Percentiles rank a stretch among this genome's conserved stretches.
Conservation (phyloP, 2,329 filamentous ascomycete genomes). For the Trichoderma harzianum region DNA sequence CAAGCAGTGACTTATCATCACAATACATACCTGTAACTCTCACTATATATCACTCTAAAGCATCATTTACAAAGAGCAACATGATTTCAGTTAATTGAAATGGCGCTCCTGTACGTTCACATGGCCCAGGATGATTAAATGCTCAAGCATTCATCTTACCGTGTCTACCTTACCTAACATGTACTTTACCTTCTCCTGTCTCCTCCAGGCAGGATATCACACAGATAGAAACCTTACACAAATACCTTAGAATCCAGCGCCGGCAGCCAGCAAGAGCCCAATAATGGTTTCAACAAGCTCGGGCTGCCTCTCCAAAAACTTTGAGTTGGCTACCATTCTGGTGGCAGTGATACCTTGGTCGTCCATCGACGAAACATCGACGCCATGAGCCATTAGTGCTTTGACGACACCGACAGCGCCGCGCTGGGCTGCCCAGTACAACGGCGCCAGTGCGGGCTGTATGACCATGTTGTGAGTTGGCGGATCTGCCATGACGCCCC, state of each 20-base stretch:
- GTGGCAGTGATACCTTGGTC: neutral
- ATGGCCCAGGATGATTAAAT: neutral
- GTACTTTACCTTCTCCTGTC: neutral
- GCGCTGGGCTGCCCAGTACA: slow-evolving; percentile 14
- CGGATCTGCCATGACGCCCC: neutral
- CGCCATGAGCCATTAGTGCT: slow-evolving; percentile 11
- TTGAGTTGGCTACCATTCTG: neutral
- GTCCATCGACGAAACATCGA: slow-evolving; percentile 3
- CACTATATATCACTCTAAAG: neutral
- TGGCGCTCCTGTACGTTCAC: neutral
- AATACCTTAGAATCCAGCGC: neutral
- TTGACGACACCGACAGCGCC: neutral
- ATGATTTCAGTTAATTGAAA: neutral
- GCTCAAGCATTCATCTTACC: neutral
- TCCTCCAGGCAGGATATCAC: neutral
- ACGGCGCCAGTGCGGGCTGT: neutral
- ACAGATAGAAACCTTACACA: neutral
- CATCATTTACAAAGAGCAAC: neutral
- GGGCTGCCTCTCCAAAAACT: neutral
- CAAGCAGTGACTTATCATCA: no score
- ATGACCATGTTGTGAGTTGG: neutral
- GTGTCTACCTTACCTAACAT: neutral
- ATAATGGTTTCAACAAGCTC: neutral
- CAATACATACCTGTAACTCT: neutral
- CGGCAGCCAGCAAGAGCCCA: neutral